phyloP scores from a whole-genome alignment of 495 filamentous ascomycete genomes.

The Hyaloscypha finlandica region DNA sequence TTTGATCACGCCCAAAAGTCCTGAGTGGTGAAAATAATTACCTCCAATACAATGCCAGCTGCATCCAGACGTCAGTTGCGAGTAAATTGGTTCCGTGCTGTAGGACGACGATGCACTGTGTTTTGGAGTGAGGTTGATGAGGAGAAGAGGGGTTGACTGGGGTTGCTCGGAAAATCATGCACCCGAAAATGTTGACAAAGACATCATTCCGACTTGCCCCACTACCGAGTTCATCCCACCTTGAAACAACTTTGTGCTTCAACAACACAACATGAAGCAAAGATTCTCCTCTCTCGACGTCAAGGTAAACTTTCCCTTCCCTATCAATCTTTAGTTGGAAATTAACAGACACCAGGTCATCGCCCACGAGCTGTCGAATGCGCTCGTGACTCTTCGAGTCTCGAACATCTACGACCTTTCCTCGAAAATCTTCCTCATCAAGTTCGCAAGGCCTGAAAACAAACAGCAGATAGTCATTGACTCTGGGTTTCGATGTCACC shows the following conservation, averaged over 20 bases:
- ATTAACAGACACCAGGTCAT: conserved; percentile 66
- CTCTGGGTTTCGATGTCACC: conserved; percentile 92
- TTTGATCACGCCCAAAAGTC: too few species aligned
- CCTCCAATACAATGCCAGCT: too few species aligned
- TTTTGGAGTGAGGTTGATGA: too few species aligned
- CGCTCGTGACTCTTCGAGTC: conserved; percentile 75
- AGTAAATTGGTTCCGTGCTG: too few species aligned
- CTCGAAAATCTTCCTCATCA: conserved; percentile 89
- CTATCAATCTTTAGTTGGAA: neutral
- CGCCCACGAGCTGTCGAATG: conserved; percentile 81
- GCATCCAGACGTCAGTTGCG: too few species aligned
- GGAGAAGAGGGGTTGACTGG: neutral
- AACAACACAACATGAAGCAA: conserved; percentile 78
- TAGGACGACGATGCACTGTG: too few species aligned
- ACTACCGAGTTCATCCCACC: conserved; percentile 24
- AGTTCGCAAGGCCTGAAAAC: conserved; percentile 81
- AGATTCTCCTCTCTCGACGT: conserved; percentile 68
- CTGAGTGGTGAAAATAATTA: too few species aligned
- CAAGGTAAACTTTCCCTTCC: conserved; percentile 19
- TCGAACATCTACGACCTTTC: conserved; percentile 91
- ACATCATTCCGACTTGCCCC: conserved; percentile 23
- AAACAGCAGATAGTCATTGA: conserved; percentile 90
- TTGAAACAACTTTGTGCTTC: conserved; percentile 1
- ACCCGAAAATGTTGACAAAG: neutral
- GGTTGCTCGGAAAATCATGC: conserved; percentile 4